These are phyloP conservation scores for Marasmius sp. DNA, from an alignment of 1,284 basidiomycete genomes.

Conservation along the genomic window DNA sequence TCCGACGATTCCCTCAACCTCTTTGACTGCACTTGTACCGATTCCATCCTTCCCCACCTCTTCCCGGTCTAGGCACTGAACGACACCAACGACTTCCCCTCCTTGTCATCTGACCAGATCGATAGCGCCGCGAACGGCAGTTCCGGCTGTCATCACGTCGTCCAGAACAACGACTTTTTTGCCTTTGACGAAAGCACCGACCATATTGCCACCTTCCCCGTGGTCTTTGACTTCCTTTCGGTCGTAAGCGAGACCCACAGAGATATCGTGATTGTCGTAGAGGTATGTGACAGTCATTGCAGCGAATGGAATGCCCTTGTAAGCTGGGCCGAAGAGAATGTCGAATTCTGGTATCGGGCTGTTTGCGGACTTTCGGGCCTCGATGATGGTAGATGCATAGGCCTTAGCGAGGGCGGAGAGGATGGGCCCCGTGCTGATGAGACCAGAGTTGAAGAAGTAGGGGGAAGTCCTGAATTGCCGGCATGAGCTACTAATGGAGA, in stretches of 20 bases:
- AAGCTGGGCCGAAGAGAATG: constrained; percentile 94
- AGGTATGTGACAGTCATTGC: constrained; percentile 85
- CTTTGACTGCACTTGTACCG: constrained; percentile 71
- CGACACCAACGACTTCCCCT: constrained; percentile 86
- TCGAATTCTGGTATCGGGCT: constrained; percentile 73
- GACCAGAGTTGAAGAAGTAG: constrained; percentile 96
- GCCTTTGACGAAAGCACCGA: constrained; percentile 82
- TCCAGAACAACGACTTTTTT: constrained; percentile 88
- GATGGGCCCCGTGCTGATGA: constrained; percentile 83
- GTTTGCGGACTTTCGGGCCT: constrained; percentile 38
- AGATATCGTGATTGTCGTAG: constrained; percentile 60
- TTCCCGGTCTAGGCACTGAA: constrained; percentile 88
- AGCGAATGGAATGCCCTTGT: constrained; percentile 96
- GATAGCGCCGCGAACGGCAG: constrained; percentile 83
- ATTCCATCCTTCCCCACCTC: constrained; percentile 77
- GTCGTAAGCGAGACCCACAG: constrained; percentile 88
- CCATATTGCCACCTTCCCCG: constrained; percentile 93
- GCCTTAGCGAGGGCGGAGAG: constrained; percentile 80
- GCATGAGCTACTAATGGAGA: not conserved
- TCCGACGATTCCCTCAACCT: constrained; percentile 80
- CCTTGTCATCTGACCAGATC: constrained; percentile 67
- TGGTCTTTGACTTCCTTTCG: constrained; percentile 96
- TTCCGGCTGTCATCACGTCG: constrained; percentile 97
- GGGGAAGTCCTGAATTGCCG: constrained; percentile 70
- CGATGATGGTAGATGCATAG: constrained; percentile 79